phyloP scores from a whole-genome alignment of 805 yeast species.

The Brettanomyces bruxellensis region DNA sequence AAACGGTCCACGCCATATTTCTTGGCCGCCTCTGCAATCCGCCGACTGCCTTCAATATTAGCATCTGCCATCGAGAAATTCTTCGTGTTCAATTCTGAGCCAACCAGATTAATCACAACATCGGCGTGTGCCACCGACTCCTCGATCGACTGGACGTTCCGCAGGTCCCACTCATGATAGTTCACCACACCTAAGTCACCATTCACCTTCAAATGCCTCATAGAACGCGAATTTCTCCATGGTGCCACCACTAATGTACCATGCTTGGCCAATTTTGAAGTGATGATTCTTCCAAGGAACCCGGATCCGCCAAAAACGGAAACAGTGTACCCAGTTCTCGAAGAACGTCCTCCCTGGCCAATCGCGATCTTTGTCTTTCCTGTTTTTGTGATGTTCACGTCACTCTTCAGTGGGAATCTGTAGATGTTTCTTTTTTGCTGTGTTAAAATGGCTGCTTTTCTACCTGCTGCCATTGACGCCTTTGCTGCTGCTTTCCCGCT shows the following conservation, averaged over 20 bases:
- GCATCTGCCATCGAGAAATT: constrained; percentile 78
- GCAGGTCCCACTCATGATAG: constrained; percentile 71
- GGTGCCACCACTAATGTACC: constrained; percentile 75
- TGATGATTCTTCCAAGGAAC: constrained; percentile 64
- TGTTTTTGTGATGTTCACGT: constrained; percentile 59
- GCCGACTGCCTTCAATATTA: constrained; percentile 67
- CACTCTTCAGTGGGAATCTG: constrained; percentile 37
- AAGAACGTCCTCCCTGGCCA: constrained; percentile 77
- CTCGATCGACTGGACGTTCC: constrained; percentile 68
- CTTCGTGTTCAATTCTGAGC: constrained; percentile 68
- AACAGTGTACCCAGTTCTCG: constrained; percentile 82
- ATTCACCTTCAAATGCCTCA: constrained; percentile 67
- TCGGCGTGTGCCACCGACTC: constrained; percentile 74
- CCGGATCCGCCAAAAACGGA: constrained; percentile 84
- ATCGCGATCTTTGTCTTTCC: constrained; percentile 67
- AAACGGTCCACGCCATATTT: constrained; percentile 65
- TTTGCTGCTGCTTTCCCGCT: background rate
- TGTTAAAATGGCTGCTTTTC: constrained; percentile 3
- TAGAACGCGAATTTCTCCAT: constrained; percentile 71
- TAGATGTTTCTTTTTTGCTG: constrained; percentile 14
- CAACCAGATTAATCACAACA: constrained; percentile 72
- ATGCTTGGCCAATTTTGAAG: constrained; percentile 67
- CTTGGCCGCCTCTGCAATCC: constrained; percentile 66
- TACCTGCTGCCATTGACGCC: background rate
- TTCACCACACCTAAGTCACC: constrained; percentile 87